These are phyloP conservation scores for Hygrophoropsis aurantiaca DNA, from an alignment of 768 basidiomycete genomes.

Conservation along the genomic window DNA sequence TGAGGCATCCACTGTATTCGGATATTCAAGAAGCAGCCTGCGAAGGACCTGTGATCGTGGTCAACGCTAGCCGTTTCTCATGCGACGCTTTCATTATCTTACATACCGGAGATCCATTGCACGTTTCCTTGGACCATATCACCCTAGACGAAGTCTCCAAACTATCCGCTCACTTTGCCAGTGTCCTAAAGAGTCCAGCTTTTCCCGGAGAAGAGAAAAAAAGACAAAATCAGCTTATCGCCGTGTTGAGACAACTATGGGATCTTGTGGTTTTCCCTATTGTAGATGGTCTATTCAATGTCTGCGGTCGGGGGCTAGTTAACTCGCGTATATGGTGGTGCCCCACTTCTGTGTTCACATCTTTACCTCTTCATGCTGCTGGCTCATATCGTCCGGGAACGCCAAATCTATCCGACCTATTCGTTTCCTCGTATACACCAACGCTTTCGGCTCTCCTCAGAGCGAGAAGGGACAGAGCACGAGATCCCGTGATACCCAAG, in stretches of 20 bases:
- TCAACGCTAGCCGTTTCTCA: constrained; percentile 25
- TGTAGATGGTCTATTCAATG: constrained; percentile 12
- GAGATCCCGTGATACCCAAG: background rate
- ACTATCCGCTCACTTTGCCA: background rate
- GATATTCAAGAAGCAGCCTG: constrained; percentile 16
- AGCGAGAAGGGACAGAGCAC: constrained; percentile 7
- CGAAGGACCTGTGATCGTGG: constrained; percentile 32
- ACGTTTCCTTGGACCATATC: constrained; percentile 9
- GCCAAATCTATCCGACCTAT: constrained; percentile 21
- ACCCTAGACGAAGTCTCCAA: background rate
- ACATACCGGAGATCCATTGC: constrained; percentile 7
- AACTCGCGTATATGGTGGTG: constrained; percentile 30
- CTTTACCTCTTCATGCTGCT: constrained; percentile 30
- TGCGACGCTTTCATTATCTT: constrained; percentile 20
- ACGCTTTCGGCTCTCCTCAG: constrained; percentile 26
- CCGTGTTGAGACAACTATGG: constrained; percentile 21
- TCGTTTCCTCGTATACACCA: constrained; percentile 31
- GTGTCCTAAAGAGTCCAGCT: constrained; percentile 7
- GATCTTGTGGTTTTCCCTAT: constrained; percentile 17
- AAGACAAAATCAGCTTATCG: background rate
- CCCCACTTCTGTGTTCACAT: constrained; percentile 20
- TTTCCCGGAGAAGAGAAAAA: background rate
- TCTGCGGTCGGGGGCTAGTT: background rate
- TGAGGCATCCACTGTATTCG: constrained; percentile 17
- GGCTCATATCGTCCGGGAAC: constrained; percentile 12